phyloP scores from a whole-genome alignment of 805 yeast species.

The Ogataea paraovalis region DNA sequence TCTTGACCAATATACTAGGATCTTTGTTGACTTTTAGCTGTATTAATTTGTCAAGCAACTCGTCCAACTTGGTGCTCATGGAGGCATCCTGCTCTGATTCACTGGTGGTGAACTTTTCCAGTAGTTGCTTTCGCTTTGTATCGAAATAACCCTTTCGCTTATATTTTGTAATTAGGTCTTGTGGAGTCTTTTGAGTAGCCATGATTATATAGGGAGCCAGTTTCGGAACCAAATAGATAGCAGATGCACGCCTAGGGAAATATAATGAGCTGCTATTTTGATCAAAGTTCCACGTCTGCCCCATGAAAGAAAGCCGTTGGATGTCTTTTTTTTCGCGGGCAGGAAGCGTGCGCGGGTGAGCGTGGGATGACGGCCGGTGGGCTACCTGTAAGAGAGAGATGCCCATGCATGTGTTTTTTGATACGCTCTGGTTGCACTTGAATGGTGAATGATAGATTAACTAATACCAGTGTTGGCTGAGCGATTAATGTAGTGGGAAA shows the following conservation, averaged over 20 bases:
- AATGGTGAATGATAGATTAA: not conserved
- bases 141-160: constrained; percentile 51
- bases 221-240: no score
- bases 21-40: constrained; percentile 44
- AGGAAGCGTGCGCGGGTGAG: no score
- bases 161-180: constrained; percentile 37
- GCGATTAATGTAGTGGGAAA: no score
- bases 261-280: no score
- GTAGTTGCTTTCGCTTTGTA: constrained; percentile 37
- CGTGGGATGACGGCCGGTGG: no score
- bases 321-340: no score
- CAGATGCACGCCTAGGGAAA: no score
- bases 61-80: constrained; percentile 37
- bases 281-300: no score
- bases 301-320: no score
- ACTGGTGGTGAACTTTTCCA: constrained; percentile 36
- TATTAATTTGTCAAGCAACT: constrained; percentile 39
- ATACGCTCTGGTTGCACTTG: no score
- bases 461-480: not conserved
- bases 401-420: no score
- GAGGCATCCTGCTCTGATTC: constrained; percentile 27
- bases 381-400: no score
- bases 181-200: constrained; percentile 24
- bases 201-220: not conserved
- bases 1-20: constrained; percentile 43